phyloP scores from a whole-genome alignment of 768 basidiomycete species.

The Mycena indigotica region DNA sequence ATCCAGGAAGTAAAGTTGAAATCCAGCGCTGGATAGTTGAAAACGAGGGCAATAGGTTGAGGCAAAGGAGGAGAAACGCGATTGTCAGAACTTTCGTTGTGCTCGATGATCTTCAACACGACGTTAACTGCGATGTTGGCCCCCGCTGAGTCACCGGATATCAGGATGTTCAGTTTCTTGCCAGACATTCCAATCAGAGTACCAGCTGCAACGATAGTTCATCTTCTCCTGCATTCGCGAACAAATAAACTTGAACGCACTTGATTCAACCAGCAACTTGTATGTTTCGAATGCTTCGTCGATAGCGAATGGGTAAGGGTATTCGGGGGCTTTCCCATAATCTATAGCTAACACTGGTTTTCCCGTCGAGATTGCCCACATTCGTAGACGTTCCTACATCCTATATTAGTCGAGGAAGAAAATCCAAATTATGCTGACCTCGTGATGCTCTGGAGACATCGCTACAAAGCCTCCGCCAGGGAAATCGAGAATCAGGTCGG shows the following conservation, averaged over 20 bases:
- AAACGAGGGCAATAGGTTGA: slow-evolving; percentile 77
- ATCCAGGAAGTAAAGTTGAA: slow-evolving; percentile 99
- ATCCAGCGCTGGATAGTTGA: slow-evolving; percentile 91
- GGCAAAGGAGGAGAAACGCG: slow-evolving; percentile 49
- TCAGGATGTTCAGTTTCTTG: slow-evolving; percentile 71
- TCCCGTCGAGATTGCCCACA: slow-evolving; percentile 80
- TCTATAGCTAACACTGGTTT: slow-evolving; percentile 85
- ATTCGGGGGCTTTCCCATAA: slow-evolving; percentile 97
- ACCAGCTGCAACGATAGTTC: slow-evolving; percentile 50
- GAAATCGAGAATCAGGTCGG: slow-evolving; percentile 87
- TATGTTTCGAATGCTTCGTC: slow-evolving; percentile 95
- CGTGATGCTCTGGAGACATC: slow-evolving; percentile 95
- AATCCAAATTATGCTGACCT: slow-evolving; percentile 37
- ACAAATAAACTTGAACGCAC: slow-evolving; percentile 32
- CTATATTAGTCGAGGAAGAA: not conserved
- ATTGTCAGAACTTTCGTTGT: slow-evolving; percentile 38
- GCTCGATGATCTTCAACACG: slow-evolving; percentile 83
- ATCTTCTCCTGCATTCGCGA: too few relatives aligned
- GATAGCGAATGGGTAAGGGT: slow-evolving; percentile 96
- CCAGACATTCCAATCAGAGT: slow-evolving; percentile 86
- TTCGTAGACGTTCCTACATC: slow-evolving; percentile 70
- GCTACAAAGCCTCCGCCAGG: slow-evolving; percentile 97
- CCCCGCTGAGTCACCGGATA: slow-evolving; percentile 96
- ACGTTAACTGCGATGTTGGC: slow-evolving; percentile 85
- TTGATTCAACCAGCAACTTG: slow-evolving; percentile 73